phyloP scores from a whole-genome alignment of 225 moss, liverwort and hornwort genomes.

The Anthoceros angustus region DNA sequence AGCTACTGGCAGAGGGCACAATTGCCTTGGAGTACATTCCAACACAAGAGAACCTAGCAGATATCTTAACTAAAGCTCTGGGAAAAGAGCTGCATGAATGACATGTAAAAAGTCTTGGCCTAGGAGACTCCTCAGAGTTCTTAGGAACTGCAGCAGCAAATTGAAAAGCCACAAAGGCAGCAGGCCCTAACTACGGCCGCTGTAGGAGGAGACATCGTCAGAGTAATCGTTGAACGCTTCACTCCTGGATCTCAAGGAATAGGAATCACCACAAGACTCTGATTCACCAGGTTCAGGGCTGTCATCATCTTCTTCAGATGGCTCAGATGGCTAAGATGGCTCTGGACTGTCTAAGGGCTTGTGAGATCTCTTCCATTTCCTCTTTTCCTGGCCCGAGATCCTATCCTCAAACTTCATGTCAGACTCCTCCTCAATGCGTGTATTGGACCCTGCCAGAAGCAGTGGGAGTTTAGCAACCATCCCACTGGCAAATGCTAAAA shows the following conservation, averaged over 20 bases:
- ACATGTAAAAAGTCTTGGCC: neutral
- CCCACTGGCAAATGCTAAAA: neutral
- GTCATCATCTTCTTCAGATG: neutral
- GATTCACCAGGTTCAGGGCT: neutral
- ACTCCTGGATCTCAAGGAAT: neutral
- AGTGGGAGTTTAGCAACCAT: neutral
- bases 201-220: neutral
- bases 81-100: neutral
- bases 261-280: neutral
- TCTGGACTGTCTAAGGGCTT: neutral
- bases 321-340: neutral
- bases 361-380: neutral
- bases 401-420: neutral
- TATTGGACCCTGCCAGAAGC: neutral
- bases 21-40: too few species aligned
- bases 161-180: neutral
- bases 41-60: too few species aligned
- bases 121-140: neutral
- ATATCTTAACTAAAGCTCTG: neutral
- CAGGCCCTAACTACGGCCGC: neutral
- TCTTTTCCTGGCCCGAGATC: neutral
- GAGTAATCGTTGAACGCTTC: neutral
- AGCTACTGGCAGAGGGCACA: too few species aligned
- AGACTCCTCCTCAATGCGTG: neutral
- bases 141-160: neutral